A percentile compares a stretch with the other conserved stretches of the same genome.
Conservation (phyloP, 441 rosid genomes). For the California macrophylla region DNA sequence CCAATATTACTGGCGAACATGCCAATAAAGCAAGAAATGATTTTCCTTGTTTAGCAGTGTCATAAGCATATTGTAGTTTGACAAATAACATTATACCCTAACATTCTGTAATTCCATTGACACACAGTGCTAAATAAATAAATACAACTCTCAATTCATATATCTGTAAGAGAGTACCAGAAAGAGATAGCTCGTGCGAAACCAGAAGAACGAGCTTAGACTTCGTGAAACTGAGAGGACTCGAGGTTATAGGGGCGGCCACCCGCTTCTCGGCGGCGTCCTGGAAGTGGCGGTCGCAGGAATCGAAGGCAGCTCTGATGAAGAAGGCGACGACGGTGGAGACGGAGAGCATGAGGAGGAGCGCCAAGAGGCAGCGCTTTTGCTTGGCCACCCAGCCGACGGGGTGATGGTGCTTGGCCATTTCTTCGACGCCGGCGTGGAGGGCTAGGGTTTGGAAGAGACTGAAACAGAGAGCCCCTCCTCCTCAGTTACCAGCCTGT, state of each 20-base stretch:
- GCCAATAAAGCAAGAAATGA: not conserved
- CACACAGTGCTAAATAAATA: not conserved
- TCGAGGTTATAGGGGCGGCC: constrained; percentile 18
- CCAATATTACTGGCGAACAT: no score
- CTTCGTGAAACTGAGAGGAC: constrained; percentile 52
- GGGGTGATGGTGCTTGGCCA: constrained; percentile 30
- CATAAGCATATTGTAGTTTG: not conserved
- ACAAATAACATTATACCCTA: not conserved
- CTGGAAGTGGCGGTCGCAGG: constrained; percentile 29
- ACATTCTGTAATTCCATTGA: not conserved
- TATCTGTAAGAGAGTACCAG: constrained; percentile 25
- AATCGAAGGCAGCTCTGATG: constrained; percentile 34
- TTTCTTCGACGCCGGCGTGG: not conserved
- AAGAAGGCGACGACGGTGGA: constrained; percentile 37
- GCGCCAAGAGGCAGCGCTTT: constrained; percentile 36
- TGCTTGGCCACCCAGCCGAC: constrained; percentile 28
- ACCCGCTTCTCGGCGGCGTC: constrained; percentile 16
- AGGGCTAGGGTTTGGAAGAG: constrained; percentile 8
- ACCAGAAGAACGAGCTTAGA: constrained; percentile 43
- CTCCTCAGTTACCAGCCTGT: not conserved
- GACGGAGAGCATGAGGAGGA: constrained; percentile 40
- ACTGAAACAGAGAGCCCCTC: not conserved
- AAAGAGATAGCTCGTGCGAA: constrained; percentile 58
- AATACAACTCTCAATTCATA: not conserved
- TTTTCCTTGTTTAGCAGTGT: not conserved